A percentile compares a stretch with the other conserved stretches of the same genome.
phyloP scores from a whole-genome alignment of 192 early-diverging fungal species.

The Entomortierella parvispora region DNA sequence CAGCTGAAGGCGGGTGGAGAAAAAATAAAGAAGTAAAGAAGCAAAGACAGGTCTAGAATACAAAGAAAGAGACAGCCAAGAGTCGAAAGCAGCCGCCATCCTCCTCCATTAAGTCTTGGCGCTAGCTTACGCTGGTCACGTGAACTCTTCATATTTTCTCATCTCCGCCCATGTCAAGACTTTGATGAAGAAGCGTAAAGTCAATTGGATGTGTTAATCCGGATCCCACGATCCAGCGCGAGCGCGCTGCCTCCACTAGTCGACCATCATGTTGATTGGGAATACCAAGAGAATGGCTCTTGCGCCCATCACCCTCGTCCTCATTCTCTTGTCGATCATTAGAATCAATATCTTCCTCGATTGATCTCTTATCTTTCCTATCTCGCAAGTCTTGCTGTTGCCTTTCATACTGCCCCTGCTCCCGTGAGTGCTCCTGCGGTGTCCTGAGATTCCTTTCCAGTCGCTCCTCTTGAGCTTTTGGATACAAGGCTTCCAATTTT shows the following conservation, averaged over 20 bases:
- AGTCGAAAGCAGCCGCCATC: too few relatives aligned
- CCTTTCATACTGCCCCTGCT: neutral
- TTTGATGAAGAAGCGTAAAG: slow-evolving; percentile 23
- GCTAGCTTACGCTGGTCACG: too few relatives aligned
- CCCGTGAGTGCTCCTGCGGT: neutral
- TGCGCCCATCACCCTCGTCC: neutral
- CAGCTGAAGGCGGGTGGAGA: neutral
- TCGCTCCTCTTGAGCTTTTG: slow-evolving; percentile 25
- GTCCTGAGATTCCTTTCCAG: neutral
- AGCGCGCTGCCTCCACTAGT: neutral
- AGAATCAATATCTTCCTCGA: neutral
- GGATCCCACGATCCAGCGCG: slow-evolving; percentile 37
- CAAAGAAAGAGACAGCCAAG: neutral
- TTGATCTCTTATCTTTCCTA: neutral
- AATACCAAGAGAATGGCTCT: too few relatives aligned
- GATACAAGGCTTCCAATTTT: slow-evolving; percentile 30
- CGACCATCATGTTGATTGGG: neutral
- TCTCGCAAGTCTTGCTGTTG: neutral
- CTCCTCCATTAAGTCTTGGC: too few relatives aligned
- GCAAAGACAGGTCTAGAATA: neutral
- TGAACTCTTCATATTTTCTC: neutral
- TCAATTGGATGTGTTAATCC: slow-evolving; percentile 39
- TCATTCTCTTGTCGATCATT: neutral
- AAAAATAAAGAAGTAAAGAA: neutral
- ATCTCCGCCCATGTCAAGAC: slow-evolving; percentile 18